phyloP scores from a whole-genome alignment of 2,329 filamentous ascomycete species.

The Colletotrichum simmondsii region DNA sequence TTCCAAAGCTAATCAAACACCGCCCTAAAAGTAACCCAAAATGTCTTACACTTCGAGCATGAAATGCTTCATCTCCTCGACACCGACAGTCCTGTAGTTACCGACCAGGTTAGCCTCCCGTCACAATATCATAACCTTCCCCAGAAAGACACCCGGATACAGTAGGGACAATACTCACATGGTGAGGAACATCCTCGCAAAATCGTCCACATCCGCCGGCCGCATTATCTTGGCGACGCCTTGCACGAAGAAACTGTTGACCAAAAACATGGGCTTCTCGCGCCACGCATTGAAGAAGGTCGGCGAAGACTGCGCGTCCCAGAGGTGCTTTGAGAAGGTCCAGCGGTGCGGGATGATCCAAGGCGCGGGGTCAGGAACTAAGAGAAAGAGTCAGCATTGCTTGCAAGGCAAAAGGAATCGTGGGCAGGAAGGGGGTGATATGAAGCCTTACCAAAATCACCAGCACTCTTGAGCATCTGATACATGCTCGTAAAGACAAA shows the following conservation, averaged over 20 bases:
- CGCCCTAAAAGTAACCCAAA: background rate
- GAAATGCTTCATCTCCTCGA: constrained; percentile 36
- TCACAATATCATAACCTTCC: background rate
- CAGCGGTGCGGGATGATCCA: constrained; percentile 40
- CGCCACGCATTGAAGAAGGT: constrained; percentile 57
- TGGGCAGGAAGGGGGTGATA: too few species aligned
- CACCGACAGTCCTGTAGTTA: constrained; percentile 22
- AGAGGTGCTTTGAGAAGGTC: constrained; percentile 55
- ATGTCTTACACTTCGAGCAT: constrained; percentile 20
- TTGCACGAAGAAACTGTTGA: constrained; percentile 47
- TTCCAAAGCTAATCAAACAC: background rate
- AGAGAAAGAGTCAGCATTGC: too few species aligned
- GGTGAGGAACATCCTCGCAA: constrained; percentile 50
- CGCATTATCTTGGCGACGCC: constrained; percentile 50
- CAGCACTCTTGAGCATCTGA: constrained; percentile 44
- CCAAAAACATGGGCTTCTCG: constrained; percentile 50
- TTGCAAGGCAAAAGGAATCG: too few species aligned
- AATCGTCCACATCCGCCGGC: constrained; percentile 52
- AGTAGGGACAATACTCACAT: constrained; percentile 42
- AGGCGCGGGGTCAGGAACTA: constrained; percentile 29
- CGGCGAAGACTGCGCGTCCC: constrained; percentile 52
- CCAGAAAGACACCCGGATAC: background rate
- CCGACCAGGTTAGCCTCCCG: background rate
- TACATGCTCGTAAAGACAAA: constrained; percentile 46
- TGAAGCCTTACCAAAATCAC: constrained; percentile 32